Base-by-base conservation (phyloP, 1,284 basidiomycete species). In the Naganishia albida region DNA sequence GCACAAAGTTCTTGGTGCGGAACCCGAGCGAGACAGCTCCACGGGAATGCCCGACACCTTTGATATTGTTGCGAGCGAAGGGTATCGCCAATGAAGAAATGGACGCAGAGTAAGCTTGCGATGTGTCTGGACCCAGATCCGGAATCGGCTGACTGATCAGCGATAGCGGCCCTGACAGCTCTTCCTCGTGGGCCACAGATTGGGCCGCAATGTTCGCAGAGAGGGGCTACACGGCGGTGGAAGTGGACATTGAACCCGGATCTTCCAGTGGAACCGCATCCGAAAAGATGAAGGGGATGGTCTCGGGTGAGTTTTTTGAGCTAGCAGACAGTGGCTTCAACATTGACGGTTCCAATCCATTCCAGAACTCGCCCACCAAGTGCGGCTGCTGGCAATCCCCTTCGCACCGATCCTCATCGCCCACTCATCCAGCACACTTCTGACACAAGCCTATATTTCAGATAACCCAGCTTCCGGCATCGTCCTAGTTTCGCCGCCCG, bases 391-490 rank as follows among this genome's bases (percentile, higher is more conserved):
- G 34, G 80, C 77, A 6, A 83, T 84, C 56, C 84, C 86, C 13
- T 88, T 87, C 70, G 83, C 86, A 1, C 87, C 87, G 0, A 81
- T 88, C 48, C 76, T 88, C 48, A 79, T 88, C 67, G 83, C 87
- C 1, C 80, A 82, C 10, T 72, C 78, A 0, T 81, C 81, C 15
- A 82, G 83, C 56, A 74, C 74, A 20, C 78, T 88, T 52, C 82
- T 88, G 60, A 83, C 85, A 12, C 86, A 88, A 73, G 81, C 84
- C 15, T 88, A 87, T 73, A 83, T 88, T 63, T 86, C 85, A 8
- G 87, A 85, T 39, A 76, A 86, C 71, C 85, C 86, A 1, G 86
- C 85, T 2, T 80, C 81, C 12, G 87, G 82, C 0, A 78, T 88
- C 49, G 81, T 87, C 48, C 79, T 88, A 28, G 81, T 87, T 43